Conservation (phyloP, 352 stramenopile species). For the Pythium periplocum region DNA sequence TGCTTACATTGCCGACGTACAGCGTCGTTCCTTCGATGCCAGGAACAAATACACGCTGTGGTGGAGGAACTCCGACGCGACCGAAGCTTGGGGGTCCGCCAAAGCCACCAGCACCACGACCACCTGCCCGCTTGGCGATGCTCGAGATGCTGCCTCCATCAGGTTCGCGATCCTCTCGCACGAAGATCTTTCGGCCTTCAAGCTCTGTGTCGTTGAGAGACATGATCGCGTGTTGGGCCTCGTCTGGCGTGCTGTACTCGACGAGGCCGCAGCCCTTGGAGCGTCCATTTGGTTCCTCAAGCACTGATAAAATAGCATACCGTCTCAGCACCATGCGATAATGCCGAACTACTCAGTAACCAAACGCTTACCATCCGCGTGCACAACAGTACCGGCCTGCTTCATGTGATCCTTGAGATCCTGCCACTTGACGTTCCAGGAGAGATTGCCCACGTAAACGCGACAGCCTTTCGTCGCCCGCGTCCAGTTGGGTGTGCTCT, state of each 20-base stretch:
- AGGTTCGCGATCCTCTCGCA: slow-evolving; percentile 80
- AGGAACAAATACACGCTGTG: background rate
- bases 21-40: slow-evolving; percentile 31
- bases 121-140: slow-evolving; percentile 28
- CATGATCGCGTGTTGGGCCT: slow-evolving; percentile 83
- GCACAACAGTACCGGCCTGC: slow-evolving; percentile 70
- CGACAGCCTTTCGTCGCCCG: slow-evolving; percentile 26
- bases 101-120: too few relatives aligned
- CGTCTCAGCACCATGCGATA: background rate
- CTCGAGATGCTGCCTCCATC: slow-evolving; percentile 68
- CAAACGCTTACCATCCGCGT: slow-evolving; percentile 52
- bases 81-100: too few relatives aligned
- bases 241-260: slow-evolving; percentile 58
- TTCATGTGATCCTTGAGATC: slow-evolving; percentile 97
- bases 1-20: slow-evolving; percentile 72
- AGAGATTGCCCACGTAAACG: slow-evolving; percentile 90
- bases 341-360: background rate
- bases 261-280: slow-evolving; percentile 89
- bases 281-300: slow-evolving; percentile 76
- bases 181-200: slow-evolving; percentile 85
- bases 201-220: slow-evolving; percentile 92
- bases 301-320: slow-evolving; percentile 24
- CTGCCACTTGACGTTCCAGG: slow-evolving; percentile 91
- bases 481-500: slow-evolving; percentile 9
- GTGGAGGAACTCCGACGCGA: background rate